Evolutionary conservation across 2,329 filamentous ascomycete species (phyloP).

Genomic region (Calonectria pseudoturangicola): DNA sequence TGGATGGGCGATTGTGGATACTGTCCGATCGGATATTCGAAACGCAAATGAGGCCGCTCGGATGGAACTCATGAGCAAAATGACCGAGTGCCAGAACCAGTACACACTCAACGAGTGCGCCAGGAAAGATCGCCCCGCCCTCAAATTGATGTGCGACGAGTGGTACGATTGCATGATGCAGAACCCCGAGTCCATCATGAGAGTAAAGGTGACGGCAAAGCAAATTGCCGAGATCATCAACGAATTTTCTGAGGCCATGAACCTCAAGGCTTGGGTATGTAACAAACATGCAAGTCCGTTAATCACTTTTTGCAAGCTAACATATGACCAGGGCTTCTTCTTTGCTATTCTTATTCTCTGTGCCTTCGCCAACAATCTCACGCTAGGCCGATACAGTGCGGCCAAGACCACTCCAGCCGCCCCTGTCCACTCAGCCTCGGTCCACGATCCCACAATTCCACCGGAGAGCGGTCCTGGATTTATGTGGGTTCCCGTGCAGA

Average conservation of each 20-base stretch:
- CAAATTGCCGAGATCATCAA: slow-evolving; percentile 96
- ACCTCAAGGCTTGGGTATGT: slow-evolving; percentile 82
- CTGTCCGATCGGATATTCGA: slow-evolving; percentile 84
- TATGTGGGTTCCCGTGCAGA: slow-evolving; percentile 71
- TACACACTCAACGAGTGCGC: slow-evolving; percentile 87
- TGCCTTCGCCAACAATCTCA: slow-evolving; percentile 71
- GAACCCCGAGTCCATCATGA: slow-evolving; percentile 85
- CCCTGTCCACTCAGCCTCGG: slow-evolving; percentile 50
- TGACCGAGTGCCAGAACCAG: slow-evolving; percentile 82
- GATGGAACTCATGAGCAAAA: slow-evolving; percentile 82
- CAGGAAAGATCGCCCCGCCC: slow-evolving; percentile 79
- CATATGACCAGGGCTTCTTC: slow-evolving; percentile 68
- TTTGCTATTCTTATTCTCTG: slow-evolving; percentile 68
- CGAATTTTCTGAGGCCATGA: slow-evolving; percentile 92
- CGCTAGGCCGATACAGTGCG: slow-evolving; percentile 62
- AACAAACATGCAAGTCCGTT: background rate
- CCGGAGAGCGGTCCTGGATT: slow-evolving; percentile 64
- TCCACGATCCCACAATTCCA: slow-evolving; percentile 52
- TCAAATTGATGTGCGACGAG: slow-evolving; percentile 82
- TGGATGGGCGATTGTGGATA: slow-evolving; percentile 80
- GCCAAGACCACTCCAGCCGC: slow-evolving; percentile 51
- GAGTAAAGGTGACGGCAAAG: slow-evolving; percentile 87
- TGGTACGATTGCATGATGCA: slow-evolving; percentile 94
- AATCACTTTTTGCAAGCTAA: slow-evolving; percentile 38
- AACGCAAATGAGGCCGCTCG: slow-evolving; percentile 82